Evolutionary conservation across 225 moss, liverwort and hornwort species (phyloP).

Genomic region (Lunularia cruciata): DNA sequence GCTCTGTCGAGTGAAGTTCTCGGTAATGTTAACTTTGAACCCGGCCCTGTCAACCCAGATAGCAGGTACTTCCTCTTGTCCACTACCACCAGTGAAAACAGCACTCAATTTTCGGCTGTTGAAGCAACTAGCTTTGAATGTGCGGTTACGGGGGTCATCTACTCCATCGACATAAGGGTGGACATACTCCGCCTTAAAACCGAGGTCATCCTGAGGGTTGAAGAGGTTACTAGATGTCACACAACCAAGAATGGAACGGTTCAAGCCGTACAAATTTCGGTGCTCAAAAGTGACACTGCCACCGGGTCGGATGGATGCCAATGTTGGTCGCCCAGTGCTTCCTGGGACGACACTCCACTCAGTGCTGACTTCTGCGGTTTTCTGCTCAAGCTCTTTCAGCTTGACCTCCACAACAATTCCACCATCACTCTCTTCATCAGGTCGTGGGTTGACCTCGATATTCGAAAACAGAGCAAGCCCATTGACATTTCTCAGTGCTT

Average conservation of each 20-base stretch:
- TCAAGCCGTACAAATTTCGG: conserved; percentile 83
- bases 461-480: conserved; percentile 84
- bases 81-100: conserved; percentile 81
- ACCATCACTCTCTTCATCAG: conserved; percentile 89
- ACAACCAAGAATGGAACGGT: conserved; percentile 84
- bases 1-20: conserved; percentile 83
- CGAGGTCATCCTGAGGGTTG: conserved; percentile 93
- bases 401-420: conserved; percentile 95
- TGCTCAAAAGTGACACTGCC: conserved; percentile 97
- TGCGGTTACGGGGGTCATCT: conserved; percentile 76
- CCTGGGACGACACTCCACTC: conserved; percentile 97
- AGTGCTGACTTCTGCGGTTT: conserved; percentile 90
- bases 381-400: conserved; percentile 93
- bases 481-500: conserved; percentile 86
- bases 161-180: conserved; percentile 90
- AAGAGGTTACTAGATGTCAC: conserved; percentile 93
- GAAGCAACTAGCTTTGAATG: conserved; percentile 87
- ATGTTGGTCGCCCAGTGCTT: conserved; percentile 62
- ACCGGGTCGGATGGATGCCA: conserved; percentile 88
- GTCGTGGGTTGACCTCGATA: conserved; percentile 91
- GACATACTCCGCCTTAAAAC: conserved; percentile 89
- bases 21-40: conserved; percentile 77
- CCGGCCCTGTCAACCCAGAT: conserved; percentile 93
- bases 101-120: conserved; percentile 88
- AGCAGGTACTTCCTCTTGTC: conserved; percentile 84